These are phyloP conservation scores for Didymella sp. DNA, from an alignment of 2,329 filamentous ascomycete species.

Conservation along the genomic window DNA sequence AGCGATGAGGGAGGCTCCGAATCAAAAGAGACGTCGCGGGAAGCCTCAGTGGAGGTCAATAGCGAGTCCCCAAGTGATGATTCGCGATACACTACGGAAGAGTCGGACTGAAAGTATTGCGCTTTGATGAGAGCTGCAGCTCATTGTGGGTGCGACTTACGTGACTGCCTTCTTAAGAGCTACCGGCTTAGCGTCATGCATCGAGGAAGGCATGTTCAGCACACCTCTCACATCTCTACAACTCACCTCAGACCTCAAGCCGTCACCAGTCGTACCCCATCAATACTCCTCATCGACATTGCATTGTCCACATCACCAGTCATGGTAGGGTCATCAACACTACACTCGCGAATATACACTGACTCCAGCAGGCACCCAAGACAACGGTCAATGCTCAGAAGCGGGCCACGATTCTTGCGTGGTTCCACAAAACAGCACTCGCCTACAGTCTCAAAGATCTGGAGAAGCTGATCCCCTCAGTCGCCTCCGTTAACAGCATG, in stretches of 20 bases:
- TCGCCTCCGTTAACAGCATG: conserved; percentile 70
- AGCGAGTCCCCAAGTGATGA: conserved; percentile 11
- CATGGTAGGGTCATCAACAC: conserved; percentile 18
- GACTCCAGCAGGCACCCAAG: conserved; percentile 58
- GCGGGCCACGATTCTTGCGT: conserved; percentile 63
- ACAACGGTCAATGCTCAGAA: conserved; percentile 64
- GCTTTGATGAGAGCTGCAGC: no score
- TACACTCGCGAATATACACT: conserved; percentile 7
- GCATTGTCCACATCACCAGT: background rate
- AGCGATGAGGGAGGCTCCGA: background rate
- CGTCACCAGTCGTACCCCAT: background rate
- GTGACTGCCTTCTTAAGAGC: conserved; percentile 21
- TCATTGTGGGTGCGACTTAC: background rate
- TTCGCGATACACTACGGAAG: conserved; percentile 21
- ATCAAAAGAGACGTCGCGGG: background rate
- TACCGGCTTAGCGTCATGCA: conserved; percentile 12
- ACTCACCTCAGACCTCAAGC: background rate
- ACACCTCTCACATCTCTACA: background rate
- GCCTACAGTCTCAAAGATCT: conserved; percentile 73
- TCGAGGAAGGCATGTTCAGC: conserved; percentile 23
- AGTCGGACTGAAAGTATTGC: conserved; percentile 13
- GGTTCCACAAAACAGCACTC: conserved; percentile 65
- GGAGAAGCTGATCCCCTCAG: conserved; percentile 67
- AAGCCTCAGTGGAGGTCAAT: background rate
- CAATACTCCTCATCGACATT: background rate